phyloP scores from a whole-genome alignment of 73 alveolate species.

The Diophrys appendiculata region DNA sequence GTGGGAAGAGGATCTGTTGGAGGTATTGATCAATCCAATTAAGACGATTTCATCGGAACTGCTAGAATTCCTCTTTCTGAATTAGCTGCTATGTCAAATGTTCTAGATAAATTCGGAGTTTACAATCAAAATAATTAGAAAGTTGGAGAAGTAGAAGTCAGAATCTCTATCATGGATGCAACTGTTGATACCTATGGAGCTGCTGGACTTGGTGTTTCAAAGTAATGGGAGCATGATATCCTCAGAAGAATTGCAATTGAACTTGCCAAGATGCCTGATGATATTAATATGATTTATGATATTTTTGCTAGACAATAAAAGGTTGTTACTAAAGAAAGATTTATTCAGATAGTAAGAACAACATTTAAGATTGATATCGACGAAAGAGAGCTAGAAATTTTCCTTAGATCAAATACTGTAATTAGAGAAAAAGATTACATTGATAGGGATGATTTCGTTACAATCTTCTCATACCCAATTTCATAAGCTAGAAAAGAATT shows the following conservation, averaged over 20 bases:
- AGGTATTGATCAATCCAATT: conserved; percentile 42
- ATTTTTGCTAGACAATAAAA: background rate
- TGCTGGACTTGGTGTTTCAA: conserved; percentile 36
- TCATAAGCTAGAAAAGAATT: conserved; percentile 19
- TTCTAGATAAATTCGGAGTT: conserved; percentile 71
- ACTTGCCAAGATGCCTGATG: conserved; percentile 38
- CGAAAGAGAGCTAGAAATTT: conserved; percentile 38
- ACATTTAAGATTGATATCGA: conserved; percentile 3
- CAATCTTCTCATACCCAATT: conserved; percentile 20
- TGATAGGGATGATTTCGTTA: conserved; percentile 28
- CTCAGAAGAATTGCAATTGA: conserved; percentile 27
- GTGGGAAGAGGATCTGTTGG: conserved; percentile 72
- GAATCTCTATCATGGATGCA: conserved; percentile 63
- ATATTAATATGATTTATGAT: background rate
- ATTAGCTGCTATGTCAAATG: conserved; percentile 63
- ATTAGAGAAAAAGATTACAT: conserved; percentile 34
- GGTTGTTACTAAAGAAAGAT: conserved; percentile 19
- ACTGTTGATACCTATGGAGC: conserved; percentile 16
- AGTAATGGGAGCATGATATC: conserved; percentile 49
- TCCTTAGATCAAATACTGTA: conserved; percentile 26
- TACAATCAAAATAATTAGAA: conserved; percentile 56
- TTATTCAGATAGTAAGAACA: conserved; percentile 8
- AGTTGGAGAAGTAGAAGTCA: conserved; percentile 68
- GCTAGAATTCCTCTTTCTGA: conserved; percentile 72
- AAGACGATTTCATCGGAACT: conserved; percentile 85